Evolutionary conservation across 768 basidiomycete genomes (phyloP).

Genomic region (Daedaleopsis nitida): DNA sequence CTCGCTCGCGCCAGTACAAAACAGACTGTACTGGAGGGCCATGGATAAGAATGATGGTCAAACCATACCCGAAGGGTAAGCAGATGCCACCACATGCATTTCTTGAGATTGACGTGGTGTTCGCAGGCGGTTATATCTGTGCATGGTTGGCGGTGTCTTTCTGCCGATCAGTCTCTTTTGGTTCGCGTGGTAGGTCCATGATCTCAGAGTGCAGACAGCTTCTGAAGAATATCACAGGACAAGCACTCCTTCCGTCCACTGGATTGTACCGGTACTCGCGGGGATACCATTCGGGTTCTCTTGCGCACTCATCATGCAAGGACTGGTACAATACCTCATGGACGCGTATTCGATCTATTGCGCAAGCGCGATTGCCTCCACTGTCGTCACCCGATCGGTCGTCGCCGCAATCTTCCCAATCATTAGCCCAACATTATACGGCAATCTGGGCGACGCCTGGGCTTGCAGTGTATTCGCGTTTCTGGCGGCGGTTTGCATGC

Average conservation of each 20-base stretch:
- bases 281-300: constrained; percentile 68
- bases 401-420: constrained; percentile 67
- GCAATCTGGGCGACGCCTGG: constrained; percentile 53
- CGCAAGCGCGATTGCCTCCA: constrained; percentile 69
- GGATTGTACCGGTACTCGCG: constrained; percentile 68
- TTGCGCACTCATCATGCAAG: constrained; percentile 64
- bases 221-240: constrained; percentile 42
- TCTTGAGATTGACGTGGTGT: neutral
- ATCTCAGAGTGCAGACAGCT: neutral
- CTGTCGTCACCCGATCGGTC: constrained; percentile 63
- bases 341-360: constrained; percentile 68
- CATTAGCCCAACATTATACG: constrained; percentile 55
- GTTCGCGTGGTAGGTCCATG: constrained; percentile 59
- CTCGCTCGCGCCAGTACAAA: constrained; percentile 53
- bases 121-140: constrained; percentile 57
- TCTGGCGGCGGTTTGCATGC: constrained; percentile 51
- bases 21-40: constrained; percentile 51
- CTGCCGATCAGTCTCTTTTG: constrained; percentile 63
- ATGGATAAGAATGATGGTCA: constrained; percentile 50
- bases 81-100: neutral
- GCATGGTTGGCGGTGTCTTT: constrained; percentile 53
- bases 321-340: constrained; percentile 71
- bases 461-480: constrained; percentile 58
- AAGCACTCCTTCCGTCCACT: constrained; percentile 52
- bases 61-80: constrained; percentile 64